Percentiles rank a stretch among this genome's conserved stretches.
phyloP scores from a whole-genome alignment of 306 rosid genomes.

The Senna tora region DNA sequence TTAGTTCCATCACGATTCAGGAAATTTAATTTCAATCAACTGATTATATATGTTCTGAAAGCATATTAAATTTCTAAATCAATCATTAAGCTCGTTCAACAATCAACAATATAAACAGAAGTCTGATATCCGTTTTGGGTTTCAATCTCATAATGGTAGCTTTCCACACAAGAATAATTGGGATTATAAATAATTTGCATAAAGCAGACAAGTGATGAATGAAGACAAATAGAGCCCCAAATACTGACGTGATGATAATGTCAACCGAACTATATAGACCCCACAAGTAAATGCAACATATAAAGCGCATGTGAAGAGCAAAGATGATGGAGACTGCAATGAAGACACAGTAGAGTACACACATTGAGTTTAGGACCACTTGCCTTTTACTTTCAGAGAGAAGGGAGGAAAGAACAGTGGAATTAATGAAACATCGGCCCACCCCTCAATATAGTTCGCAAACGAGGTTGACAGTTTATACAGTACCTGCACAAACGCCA shows the following conservation, averaged over 20 bases:
- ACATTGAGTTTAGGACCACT: conserved; percentile 60
- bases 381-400: conserved; percentile 32
- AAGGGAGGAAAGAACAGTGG: conserved; percentile 53
- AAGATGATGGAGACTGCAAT: conserved; percentile 50
- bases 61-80: not conserved
- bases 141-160: conserved; percentile 4
- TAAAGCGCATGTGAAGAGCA: conserved; percentile 60
- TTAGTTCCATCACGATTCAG: not conserved
- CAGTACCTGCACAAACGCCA: conserved; percentile 19
- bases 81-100: not conserved
- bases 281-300: conserved; percentile 74
- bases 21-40: not conserved
- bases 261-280: conserved; percentile 59
- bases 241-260: conserved; percentile 47
- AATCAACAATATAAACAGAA: not conserved
- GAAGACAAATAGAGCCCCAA: conserved; percentile 44
- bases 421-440: conserved; percentile 75
- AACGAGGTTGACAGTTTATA: conserved; percentile 71
- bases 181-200: not conserved
- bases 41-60: too few species aligned
- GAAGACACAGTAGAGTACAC: conserved; percentile 46
- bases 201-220: conserved; percentile 28
- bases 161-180: not conserved
- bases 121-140: too few species aligned
- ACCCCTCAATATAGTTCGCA: conserved; percentile 57